Evolutionary conservation across 2,329 filamentous ascomycete genomes (phyloP), one percentile per base, ranked within the genome.

Genomic region (Paramyrothecium sp.): DNA sequence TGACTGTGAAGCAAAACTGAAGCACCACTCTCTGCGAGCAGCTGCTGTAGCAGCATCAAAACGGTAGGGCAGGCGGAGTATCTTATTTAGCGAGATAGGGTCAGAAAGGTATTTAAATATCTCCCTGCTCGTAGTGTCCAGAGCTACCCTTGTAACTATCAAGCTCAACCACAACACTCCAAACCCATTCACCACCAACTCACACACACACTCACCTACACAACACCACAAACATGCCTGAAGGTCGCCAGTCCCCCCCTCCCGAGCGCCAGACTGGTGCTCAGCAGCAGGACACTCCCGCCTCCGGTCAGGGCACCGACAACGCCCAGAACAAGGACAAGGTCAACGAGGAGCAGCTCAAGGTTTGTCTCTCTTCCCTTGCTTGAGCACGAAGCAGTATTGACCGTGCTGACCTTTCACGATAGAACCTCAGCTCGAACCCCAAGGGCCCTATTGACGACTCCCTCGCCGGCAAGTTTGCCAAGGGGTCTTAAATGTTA

Each of bases 201-300:
- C 54, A 54, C 53, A 59, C 53, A 58, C 26, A 30, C 26, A 30
- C 26, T 30, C 10, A 30, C 26, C 4, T 10, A 30, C 26, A 30
- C 4, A 30, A 64, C 61, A 72, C 62, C 67, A 65, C 62, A 60
- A 86, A 62, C 68, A 91, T 92, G 89, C 87, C 89, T 69, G 75
- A 83, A 74, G 89, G 90, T 72, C 87, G 88, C 69, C 84, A 96
- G 76, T 96, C 92, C 33, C 92, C 92, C 60, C 78, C 87, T 54
- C 90, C 90, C 26, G 86, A 90, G 77, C 70, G 73, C 63, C 90
- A 91, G 75, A 77, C 80, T 41, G 87, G 84, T 58, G 74, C 78
- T 56, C 91, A 95, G 77, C 74, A 85, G 58, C 76, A 84, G 61
- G 84, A 83, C 8, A 69, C 82, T 13, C 80, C 86, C 2, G 83